These are phyloP conservation scores for Whalleya microplaca DNA, from an alignment of 2,329 filamentous ascomycete species.

Conservation along the genomic window DNA sequence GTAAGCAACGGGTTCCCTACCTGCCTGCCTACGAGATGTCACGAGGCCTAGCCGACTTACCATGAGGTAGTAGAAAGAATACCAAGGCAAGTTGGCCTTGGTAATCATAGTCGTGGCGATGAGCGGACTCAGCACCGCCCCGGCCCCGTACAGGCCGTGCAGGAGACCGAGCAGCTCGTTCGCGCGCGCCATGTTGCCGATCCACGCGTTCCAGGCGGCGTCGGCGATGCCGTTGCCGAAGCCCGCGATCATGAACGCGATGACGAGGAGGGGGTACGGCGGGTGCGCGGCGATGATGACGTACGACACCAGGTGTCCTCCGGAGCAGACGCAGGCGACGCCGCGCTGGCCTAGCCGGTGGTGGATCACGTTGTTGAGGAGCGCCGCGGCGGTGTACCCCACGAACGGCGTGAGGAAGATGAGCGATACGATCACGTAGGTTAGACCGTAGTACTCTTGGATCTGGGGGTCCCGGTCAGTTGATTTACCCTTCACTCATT, in stretches of 20 bases:
- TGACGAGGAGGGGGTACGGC: slow-evolving; percentile 67
- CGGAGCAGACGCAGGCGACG: slow-evolving; percentile 62
- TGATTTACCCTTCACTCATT: background rate
- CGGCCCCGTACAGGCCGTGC: slow-evolving; percentile 70
- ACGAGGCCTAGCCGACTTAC: slow-evolving; percentile 46
- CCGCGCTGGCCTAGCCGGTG: slow-evolving; percentile 63
- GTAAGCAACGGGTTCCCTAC: too few relatives aligned
- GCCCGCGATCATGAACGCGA: slow-evolving; percentile 68
- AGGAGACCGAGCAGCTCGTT: slow-evolving; percentile 72
- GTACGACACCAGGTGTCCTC: slow-evolving; percentile 67
- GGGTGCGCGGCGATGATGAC: slow-evolving; percentile 66
- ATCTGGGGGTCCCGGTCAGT: slow-evolving; percentile 37
- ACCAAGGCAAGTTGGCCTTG: slow-evolving; percentile 65
- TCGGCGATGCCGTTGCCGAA: slow-evolving; percentile 71
- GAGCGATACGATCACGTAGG: slow-evolving; percentile 52
- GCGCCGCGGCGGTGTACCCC: slow-evolving; percentile 49
- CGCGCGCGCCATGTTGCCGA: slow-evolving; percentile 69
- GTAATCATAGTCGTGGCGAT: slow-evolving; percentile 73
- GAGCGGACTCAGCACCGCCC: slow-evolving; percentile 70
- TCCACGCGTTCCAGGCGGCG: slow-evolving; percentile 58
- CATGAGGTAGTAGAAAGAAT: slow-evolving; percentile 76
- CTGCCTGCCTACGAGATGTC: too few relatives aligned
- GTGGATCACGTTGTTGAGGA: slow-evolving; percentile 50
- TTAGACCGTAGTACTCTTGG: slow-evolving; percentile 49
- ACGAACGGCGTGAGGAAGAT: slow-evolving; percentile 52